These are phyloP conservation scores for Chlorella vulgaris DNA, from an alignment of 139 green algal species.

Conservation along the genomic window DNA sequence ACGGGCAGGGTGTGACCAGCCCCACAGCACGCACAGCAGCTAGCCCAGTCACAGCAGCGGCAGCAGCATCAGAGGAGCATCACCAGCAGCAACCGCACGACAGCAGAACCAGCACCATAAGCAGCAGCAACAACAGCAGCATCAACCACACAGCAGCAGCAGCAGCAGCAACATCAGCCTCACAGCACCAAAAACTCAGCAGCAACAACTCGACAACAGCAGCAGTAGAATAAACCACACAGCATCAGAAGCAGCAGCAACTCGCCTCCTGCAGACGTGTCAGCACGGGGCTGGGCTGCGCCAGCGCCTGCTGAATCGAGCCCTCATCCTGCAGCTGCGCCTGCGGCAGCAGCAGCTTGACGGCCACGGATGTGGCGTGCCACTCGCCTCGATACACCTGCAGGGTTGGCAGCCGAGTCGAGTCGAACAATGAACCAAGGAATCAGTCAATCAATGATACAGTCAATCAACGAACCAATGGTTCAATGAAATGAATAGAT, in stretches of 20 bases:
- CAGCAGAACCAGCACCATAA: no score
- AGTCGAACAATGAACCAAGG: neutral
- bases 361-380: conserved; percentile 59
- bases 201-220: neutral
- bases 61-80: no score
- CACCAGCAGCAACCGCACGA: no score
- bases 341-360: conserved; percentile 56
- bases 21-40: no score
- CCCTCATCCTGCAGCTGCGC: neutral
- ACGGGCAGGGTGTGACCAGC: no score
- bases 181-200: neutral
- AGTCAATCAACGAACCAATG: no score
- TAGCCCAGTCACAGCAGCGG: no score
- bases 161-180: no score
- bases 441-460: no score
- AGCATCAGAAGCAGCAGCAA: neutral
- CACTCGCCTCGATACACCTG: conserved; percentile 59
- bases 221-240: neutral
- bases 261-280: neutral
- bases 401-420: neutral
- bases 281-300: neutral
- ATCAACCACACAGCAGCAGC: no score
- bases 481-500: no score
- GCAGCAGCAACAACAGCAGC: no score
- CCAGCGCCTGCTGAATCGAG: neutral